Base-by-base conservation (phyloP, 2,329 filamentous ascomycete genomes). In the Penicillium sp. region DNA sequence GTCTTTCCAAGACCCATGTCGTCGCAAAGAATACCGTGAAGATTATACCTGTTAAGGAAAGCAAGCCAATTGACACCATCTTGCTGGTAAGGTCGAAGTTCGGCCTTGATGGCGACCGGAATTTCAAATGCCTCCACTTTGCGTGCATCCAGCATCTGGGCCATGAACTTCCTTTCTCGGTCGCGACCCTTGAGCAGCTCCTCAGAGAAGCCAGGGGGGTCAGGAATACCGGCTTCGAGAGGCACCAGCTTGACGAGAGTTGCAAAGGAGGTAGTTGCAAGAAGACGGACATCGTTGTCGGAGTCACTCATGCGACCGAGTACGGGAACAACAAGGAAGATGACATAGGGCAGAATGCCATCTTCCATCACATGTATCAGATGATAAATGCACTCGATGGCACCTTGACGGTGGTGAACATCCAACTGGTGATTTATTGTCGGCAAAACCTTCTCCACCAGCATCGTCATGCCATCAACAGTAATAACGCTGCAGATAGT, bases 1-100 rank as follows among this genome's bases (percentile, higher is more conserved):
- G 94, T 99, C 77, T 99, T 99, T 45, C 94, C 94, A 26, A 99
- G 87, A 66, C 94, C 94, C 94, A 99, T 99, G 71, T 99, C 94
- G 67, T 99, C 94, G 69, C 94, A 99, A 54, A 99, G 89, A 72
- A 99, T 96, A 45, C 94, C 94, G 64, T 99, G 95, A 1, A 99
- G 84, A 65, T 99, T 93, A 70, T 97, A 99, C 52, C 92, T 92
- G 71, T 99, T 99, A 62, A 99, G 85, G 76, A 99, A 99, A 51
- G 95, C 87, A 47, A 99, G 84, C 94, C 94, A 99, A 69, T 99
- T 99, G 68, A 99, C 93, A 70, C 94, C 94, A 49, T 99, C 94
- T 72, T 99, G 94, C 71, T 99, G 95, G 69, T 99, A 99, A 0
- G 92, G 95, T 58, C 94, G 89, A 47, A 99, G 82, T 65, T 95